Evolutionary conservation across 805 yeast genomes (phyloP).

Genomic region (Wickerhamomyces canadensis): DNA sequence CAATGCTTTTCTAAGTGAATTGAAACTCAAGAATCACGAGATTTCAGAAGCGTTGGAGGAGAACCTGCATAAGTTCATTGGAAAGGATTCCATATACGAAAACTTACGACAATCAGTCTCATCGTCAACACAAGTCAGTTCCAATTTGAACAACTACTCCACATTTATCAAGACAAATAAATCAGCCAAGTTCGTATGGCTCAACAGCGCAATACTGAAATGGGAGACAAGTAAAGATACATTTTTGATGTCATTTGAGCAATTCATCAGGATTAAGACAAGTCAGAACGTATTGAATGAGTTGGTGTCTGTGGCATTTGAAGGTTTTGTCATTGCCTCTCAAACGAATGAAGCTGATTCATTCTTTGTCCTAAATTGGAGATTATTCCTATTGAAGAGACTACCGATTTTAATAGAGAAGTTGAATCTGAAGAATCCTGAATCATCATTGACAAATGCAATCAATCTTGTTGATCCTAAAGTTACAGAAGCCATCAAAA

Average conservation of each 20-base stretch:
- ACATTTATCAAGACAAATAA: constrained; percentile 20
- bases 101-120: constrained; percentile 9
- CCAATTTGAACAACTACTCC: constrained; percentile 2
- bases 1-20: constrained; percentile 6
- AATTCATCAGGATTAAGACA: constrained; percentile 27
- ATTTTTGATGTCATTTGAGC: constrained; percentile 28
- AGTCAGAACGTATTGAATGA: constrained; percentile 28
- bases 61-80: constrained; percentile 8
- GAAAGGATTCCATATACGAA: constrained; percentile 11
- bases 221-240: constrained; percentile 28
- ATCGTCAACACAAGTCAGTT: neutral
- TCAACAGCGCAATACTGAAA: constrained; percentile 29
- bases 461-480: constrained; percentile 30
- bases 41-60: constrained; percentile 13
- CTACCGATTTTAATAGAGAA: constrained; percentile 40
- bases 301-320: constrained; percentile 38
- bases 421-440: constrained; percentile 24
- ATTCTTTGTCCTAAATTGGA: constrained; percentile 36
- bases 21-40: constrained; percentile 3
- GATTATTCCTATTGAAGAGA: constrained; percentile 37
- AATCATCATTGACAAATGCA: constrained; percentile 24
- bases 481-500: constrained; percentile 24
- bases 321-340: constrained; percentile 34
- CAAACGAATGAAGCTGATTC: constrained; percentile 30
- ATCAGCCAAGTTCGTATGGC: constrained; percentile 28